Percentiles rank a stretch among this genome's conserved stretches.
Conservation (phyloP, 2,329 filamentous ascomycete species). For the Aspergillus fischeri region DNA sequence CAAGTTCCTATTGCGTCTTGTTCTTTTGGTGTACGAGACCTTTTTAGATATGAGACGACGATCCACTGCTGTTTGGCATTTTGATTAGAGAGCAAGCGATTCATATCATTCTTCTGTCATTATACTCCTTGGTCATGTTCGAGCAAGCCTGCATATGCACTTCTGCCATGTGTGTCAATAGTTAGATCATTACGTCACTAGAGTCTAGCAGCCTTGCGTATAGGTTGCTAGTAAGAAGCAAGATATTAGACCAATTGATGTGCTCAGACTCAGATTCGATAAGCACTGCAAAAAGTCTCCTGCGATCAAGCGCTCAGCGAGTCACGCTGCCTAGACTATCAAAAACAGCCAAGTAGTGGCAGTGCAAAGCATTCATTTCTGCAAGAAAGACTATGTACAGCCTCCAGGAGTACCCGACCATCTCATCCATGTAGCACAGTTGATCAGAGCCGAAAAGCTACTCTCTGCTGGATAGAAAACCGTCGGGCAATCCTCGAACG, state of each 20-base stretch:
- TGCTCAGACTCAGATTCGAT: neutral
- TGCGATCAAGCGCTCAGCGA: neutral
- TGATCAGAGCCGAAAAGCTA: neutral
- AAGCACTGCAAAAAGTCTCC: neutral
- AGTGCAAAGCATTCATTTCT: neutral
- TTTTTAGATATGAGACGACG: slow-evolving; percentile 1
- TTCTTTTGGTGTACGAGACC: neutral
- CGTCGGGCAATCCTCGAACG: neutral
- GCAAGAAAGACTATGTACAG: neutral
- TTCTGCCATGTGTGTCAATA: neutral
- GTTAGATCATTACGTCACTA: neutral
- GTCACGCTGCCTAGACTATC: neutral
- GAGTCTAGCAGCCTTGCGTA: neutral
- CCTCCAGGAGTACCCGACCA: neutral
- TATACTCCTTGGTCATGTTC: neutral
- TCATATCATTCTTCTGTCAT: neutral
- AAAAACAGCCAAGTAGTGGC: neutral
- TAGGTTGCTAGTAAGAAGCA: neutral
- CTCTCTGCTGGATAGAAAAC: no score
- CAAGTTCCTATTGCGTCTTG: neutral
- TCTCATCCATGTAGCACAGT: neutral
- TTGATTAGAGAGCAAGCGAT: neutral
- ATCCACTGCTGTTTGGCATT: neutral
- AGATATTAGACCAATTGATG: neutral
- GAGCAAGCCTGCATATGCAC: neutral